Percentiles rank a stretch among this genome's conserved stretches.
Evolutionary conservation across 306 rosid genomes (phyloP).

Genomic region (Ormosia semicastrata): DNA sequence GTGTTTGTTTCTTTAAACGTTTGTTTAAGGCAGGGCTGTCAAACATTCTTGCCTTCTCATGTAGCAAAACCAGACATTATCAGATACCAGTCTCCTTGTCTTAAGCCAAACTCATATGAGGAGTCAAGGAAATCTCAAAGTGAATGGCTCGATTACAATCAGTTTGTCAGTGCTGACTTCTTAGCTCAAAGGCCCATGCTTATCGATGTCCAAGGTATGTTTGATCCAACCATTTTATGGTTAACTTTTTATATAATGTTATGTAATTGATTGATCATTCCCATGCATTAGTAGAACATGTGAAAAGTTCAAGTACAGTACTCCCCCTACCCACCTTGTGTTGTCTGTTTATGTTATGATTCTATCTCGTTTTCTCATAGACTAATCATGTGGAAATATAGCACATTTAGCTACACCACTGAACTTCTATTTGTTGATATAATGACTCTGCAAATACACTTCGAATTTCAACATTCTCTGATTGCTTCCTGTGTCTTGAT

Average conservation of each 20-base stretch:
- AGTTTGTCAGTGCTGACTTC: slow-evolving; percentile 41
- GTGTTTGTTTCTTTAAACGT: background rate
- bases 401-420: background rate
- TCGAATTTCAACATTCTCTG: background rate
- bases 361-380: background rate
- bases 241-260: background rate
- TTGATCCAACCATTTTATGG: slow-evolving; percentile 15
- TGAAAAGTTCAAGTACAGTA: background rate
- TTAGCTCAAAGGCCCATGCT: slow-evolving; percentile 47
- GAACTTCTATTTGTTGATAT: background rate
- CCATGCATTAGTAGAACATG: background rate
- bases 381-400: background rate
- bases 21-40: slow-evolving; percentile 55
- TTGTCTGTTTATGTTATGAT: background rate
- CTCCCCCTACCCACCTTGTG: background rate
- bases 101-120: slow-evolving; percentile 36
- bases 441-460: background rate
- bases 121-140: slow-evolving; percentile 44
- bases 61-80: slow-evolving; percentile 44
- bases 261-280: background rate
- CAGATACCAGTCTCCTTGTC: slow-evolving; percentile 43
- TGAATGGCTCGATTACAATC: slow-evolving; percentile 39
- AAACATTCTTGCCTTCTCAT: slow-evolving; percentile 41
- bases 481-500: background rate
- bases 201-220: slow-evolving; percentile 63